Conservation (phyloP, 495 filamentous ascomycete genomes). For the Trichoderma reesei region DNA sequence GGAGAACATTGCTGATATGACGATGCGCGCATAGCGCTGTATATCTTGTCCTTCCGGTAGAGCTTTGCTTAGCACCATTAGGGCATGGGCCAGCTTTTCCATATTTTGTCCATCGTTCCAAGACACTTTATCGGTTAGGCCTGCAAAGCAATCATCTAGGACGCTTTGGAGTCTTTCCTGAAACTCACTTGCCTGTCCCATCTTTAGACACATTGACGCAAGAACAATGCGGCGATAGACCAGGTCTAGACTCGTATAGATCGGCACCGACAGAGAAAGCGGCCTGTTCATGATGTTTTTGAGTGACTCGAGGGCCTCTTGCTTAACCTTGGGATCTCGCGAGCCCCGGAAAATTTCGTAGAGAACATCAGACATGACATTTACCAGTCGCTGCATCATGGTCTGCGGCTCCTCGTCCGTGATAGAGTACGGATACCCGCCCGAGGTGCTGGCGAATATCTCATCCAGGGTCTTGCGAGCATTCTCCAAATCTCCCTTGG, state of each 20-base stretch:
- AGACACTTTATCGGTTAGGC: conserved; percentile 15
- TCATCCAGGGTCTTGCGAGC: conserved; percentile 14
- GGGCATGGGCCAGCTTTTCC: conserved; percentile 14
- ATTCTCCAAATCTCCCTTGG: conserved; percentile 9
- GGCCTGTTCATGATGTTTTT: conserved; percentile 9
- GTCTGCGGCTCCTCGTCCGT: conserved; percentile 12
- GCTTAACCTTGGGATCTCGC: conserved; percentile 9
- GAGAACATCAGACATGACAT: conserved; percentile 10
- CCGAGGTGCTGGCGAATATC: conserved; percentile 13
- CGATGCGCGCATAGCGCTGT: conserved; percentile 17
- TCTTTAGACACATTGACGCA: conserved; percentile 16
- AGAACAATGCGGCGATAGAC: conserved; percentile 11
- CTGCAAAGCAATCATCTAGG: conserved; percentile 16
- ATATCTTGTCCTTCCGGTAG: conserved; percentile 11
- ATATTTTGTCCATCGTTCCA: conserved; percentile 18
- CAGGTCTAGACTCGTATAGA: background rate
- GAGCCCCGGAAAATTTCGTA: conserved; percentile 10
- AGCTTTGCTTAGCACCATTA: conserved; percentile 8
- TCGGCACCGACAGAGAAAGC: conserved; percentile 2
- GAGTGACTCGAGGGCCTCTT: background rate
- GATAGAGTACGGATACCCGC: conserved; percentile 10
- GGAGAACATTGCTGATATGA: conserved; percentile 16
- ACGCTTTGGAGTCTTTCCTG: conserved; percentile 14
- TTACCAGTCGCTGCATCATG: background rate
- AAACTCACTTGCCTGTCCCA: conserved; percentile 17